Conservation (phyloP, 2,329 filamentous ascomycete genomes). For the Balansia obtecta region DNA sequence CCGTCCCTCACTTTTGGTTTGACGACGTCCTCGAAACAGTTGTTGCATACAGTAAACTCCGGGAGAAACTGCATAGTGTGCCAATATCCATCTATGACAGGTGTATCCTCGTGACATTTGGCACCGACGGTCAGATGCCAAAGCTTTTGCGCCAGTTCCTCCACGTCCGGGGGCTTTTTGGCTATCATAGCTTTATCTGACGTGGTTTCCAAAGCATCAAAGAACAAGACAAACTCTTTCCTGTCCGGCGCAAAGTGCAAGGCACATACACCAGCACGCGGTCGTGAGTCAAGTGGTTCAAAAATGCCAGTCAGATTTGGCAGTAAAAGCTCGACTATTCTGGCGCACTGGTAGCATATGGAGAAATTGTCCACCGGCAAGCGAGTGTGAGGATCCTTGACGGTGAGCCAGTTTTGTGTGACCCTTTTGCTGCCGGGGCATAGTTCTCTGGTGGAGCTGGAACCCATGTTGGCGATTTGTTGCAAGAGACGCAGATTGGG, state of each 20-base stretch:
- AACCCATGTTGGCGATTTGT: conserved; percentile 47
- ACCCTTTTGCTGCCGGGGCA: conserved; percentile 46
- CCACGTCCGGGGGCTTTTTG: conserved; percentile 40
- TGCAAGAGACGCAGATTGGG: conserved; percentile 58
- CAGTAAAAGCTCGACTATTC: conserved; percentile 59
- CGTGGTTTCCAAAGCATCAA: conserved; percentile 45
- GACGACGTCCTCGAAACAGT: conserved; percentile 76
- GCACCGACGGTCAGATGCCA: conserved; percentile 42
- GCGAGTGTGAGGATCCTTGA: conserved; percentile 56
- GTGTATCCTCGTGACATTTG: conserved; percentile 55
- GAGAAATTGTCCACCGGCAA: conserved; percentile 56
- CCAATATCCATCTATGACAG: conserved; percentile 55
- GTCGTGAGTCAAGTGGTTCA: conserved; percentile 33
- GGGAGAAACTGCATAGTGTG: conserved; percentile 65
- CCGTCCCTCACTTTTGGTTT: conserved; percentile 47
- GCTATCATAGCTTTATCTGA: conserved; percentile 37
- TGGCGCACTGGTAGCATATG: conserved; percentile 63
- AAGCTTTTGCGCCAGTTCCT: conserved; percentile 51
- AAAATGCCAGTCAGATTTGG: conserved; percentile 61
- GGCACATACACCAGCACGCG: conserved; percentile 48
- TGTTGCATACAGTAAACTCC: conserved; percentile 72
- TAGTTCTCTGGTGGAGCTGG: conserved; percentile 35
- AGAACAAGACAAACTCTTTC: conserved; percentile 45
- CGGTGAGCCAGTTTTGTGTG: conserved; percentile 60
- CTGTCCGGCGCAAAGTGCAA: conserved; percentile 46